Conservation (phyloP, 179 eudicot species). For the Drosera spatulata region DNA sequence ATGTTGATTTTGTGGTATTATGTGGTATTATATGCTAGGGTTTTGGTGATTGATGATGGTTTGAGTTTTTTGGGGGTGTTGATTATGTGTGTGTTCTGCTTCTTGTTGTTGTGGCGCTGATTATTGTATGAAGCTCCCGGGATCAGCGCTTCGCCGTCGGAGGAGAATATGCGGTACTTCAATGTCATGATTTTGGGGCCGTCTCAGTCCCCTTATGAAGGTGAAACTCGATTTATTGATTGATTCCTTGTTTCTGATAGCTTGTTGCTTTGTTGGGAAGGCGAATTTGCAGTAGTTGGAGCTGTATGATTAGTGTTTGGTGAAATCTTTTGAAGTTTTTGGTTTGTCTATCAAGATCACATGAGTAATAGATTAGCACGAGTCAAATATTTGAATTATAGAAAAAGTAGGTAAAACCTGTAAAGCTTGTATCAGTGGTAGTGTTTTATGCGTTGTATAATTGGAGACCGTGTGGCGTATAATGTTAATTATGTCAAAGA, state of each 20-base stretch:
- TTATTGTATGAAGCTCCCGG: slow-evolving; percentile 43
- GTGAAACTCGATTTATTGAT: slow-evolving; percentile 8
- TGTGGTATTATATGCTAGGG: neutral
- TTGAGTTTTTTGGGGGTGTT: neutral
- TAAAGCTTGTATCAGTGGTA: no score
- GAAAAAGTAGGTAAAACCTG: no score
- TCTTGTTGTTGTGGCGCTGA: no score
- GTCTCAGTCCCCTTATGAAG: slow-evolving; percentile 71
- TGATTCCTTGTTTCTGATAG: no score
- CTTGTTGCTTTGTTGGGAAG: neutral
- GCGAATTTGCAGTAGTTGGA: neutral
- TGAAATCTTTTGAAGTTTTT: no score
- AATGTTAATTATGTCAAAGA: no score
- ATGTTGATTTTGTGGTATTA: neutral
- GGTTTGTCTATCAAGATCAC: no score
- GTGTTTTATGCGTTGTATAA: no score
- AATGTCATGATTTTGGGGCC: slow-evolving; percentile 69
- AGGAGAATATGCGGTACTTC: slow-evolving; percentile 23
- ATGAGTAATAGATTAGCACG: no score
- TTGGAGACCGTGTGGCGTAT: no score
- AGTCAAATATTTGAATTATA: no score
- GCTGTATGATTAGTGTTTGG: neutral
- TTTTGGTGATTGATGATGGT: neutral
- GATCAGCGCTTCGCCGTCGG: slow-evolving; percentile 52
- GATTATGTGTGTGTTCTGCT: neutral